Evolutionary conservation across 148 eudicot genomes (phyloP).

Genomic region (Salicornia ramosissima): DNA sequence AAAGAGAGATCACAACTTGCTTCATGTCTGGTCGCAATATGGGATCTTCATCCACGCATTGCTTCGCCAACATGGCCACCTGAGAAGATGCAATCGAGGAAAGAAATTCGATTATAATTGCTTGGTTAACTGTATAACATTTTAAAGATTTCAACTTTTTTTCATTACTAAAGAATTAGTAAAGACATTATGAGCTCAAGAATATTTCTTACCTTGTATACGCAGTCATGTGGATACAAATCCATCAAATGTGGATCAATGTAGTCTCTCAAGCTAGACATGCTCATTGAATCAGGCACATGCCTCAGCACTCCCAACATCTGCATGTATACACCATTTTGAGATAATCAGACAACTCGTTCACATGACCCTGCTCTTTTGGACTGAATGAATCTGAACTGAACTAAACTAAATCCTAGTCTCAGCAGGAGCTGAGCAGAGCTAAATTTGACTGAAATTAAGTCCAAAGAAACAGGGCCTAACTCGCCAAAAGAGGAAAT

Average conservation of each 20-base stretch:
- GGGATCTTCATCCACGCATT: conserved; percentile 91
- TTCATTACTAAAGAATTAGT: too few species aligned
- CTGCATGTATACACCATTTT: conserved; percentile 41
- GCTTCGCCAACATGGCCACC: conserved; percentile 87
- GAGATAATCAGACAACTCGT: neutral
- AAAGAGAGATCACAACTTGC: conserved; percentile 80
- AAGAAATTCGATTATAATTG: conserved; percentile 5
- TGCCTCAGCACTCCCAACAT: conserved; percentile 80
- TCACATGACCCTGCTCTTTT: too few species aligned
- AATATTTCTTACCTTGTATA: conserved; percentile 60
- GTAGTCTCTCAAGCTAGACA: conserved; percentile 69
- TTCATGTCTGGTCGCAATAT: conserved; percentile 93
- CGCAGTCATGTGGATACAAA: conserved; percentile 85
- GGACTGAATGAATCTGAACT: too few species aligned
- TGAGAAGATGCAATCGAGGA: conserved; percentile 8
- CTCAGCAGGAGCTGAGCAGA: too few species aligned
- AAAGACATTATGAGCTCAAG: neutral
- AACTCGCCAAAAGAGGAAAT: neutral
- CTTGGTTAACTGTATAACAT: neutral
- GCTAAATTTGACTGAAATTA: too few species aligned
- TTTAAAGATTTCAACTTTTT: neutral
- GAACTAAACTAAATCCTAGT: too few species aligned
- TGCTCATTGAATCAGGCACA: conserved; percentile 74
- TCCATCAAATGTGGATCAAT: conserved; percentile 82
- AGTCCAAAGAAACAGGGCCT: too few species aligned